Percentiles rank a stretch among this genome's conserved stretches.
phyloP scores from a whole-genome alignment of 352 stramenopile species.

The Pythium vanterpoolii region DNA sequence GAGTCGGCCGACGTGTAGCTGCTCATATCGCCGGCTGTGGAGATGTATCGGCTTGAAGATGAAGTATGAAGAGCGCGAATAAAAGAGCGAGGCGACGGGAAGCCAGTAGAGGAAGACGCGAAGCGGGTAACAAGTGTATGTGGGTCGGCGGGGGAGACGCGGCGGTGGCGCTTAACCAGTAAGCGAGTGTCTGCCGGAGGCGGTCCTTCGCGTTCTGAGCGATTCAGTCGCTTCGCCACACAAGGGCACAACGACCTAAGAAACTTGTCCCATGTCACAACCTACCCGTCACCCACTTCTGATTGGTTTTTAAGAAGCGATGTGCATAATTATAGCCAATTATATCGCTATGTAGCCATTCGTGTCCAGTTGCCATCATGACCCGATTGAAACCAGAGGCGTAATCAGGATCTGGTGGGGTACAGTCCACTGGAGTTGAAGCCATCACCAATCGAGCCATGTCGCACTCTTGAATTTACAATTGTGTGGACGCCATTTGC shows the following conservation, averaged over 20 bases:
- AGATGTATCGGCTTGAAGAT: neutral
- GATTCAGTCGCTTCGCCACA: neutral
- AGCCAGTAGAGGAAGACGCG: neutral
- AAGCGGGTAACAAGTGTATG: neutral
- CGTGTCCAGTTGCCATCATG: conserved; percentile 17
- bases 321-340: conserved; percentile 13
- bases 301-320: conserved; percentile 3
- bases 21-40: conserved; percentile 15
- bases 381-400: neutral
- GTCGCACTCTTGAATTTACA: neutral
- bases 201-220: conserved; percentile 21
- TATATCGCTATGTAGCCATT: conserved; percentile 13
- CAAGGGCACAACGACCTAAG: neutral
- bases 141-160: no score
- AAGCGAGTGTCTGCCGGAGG: neutral
- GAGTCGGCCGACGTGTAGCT: conserved; percentile 29
- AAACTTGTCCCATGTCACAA: conserved; percentile 16
- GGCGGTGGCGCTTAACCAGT: neutral
- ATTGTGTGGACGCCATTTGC: neutral
- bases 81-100: neutral
- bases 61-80: neutral
- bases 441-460: no score
- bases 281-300: neutral
- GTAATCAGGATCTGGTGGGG: neutral
- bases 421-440: no score